Evolutionary conservation across 2,329 filamentous ascomycete species (phyloP).

Genomic region (Pseudogymnoascus sp.): DNA sequence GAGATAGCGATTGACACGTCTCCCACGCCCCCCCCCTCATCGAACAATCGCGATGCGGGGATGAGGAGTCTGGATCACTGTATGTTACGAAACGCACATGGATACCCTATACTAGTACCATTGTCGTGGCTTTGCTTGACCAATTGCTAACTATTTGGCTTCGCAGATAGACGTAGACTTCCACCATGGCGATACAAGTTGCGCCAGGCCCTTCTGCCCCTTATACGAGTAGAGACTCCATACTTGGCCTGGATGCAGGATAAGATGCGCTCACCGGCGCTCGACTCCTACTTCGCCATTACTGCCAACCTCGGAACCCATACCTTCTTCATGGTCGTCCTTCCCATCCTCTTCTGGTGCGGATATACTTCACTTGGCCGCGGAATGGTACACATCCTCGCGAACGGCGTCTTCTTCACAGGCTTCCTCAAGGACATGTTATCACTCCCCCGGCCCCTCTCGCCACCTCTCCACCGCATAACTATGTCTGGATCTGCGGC

Average conservation of each 20-base stretch:
- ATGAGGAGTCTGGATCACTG: constrained; percentile 73
- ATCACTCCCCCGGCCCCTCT: constrained; percentile 84
- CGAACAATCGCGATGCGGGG: constrained; percentile 54
- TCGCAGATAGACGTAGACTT: constrained; percentile 68
- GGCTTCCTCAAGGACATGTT: constrained; percentile 92
- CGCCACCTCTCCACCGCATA: constrained; percentile 84
- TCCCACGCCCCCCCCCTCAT: neutral
- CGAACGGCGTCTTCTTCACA: constrained; percentile 73
- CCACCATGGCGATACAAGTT: constrained; percentile 82
- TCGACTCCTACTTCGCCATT: constrained; percentile 95
- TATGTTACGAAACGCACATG: constrained; percentile 31
- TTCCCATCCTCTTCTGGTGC: constrained; percentile 96
- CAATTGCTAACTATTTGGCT: constrained; percentile 4
- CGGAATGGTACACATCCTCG: constrained; percentile 66
- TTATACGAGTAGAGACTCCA: constrained; percentile 90
- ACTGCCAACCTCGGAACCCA: constrained; percentile 95
- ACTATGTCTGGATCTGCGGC: constrained; percentile 96
- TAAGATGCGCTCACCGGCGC: constrained; percentile 66
- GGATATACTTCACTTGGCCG: constrained; percentile 69
- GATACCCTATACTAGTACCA: neutral
- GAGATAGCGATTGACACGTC: constrained; percentile 8
- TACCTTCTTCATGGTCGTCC: constrained; percentile 95
- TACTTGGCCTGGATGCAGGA: constrained; percentile 84
- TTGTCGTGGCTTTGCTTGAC: constrained; percentile 7
- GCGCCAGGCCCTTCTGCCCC: constrained; percentile 71